Base-by-base conservation (phyloP, 2,329 filamentous ascomycete genomes). In the Epichloe uncinata region DNA sequence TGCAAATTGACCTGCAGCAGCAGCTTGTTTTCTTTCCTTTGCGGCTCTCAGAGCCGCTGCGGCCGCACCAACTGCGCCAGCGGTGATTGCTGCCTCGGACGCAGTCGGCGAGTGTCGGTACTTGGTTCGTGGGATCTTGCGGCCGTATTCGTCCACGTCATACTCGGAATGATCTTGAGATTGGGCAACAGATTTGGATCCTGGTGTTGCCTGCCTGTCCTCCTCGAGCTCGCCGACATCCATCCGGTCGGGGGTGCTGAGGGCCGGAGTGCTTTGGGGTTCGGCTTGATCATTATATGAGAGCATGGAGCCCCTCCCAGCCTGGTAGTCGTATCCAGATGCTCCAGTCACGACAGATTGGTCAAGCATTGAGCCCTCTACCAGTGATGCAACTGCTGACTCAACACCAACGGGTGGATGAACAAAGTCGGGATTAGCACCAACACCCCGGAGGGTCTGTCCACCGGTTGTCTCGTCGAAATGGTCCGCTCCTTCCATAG, bases 351-450 rank as follows among this genome's bases (percentile, higher is more conserved):
- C 63, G 12, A 84, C 78, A 2, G 88, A 94, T 46, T 77, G 76
- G 4, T 79, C 76, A 15, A 79, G 63, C 64, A 76, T 70, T 0
- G 88, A 91, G 16, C 89, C 87, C 58, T 93, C 84, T 2, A 83
- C 71, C 6, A 97, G 72, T 15, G 90, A 96, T 7, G 91, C 91
- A 11, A 97, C 90, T 9, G 85, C 86, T 13, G 90, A 96, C 65
- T 96, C 90, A 0, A 95, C 82, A 2, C 78, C 87, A 35, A 81
- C 61, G 2, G 79, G 80, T 1, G 79, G 82, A 57, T 89, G 81
- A 3, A 94, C 76, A 60, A 88, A 84, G 56, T 87, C 76, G 2
- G 88, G 84, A 57, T 87, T 95, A 11, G 82, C 81, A 41, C 78
- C 84, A 44, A 88, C 69, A 18, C 78, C 79, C 33, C 78, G 79